Percentiles rank a stretch among this genome's conserved stretches.
Evolutionary conservation across 305 asterid species (phyloP).

Genomic region (Fraxinus dipetala): DNA sequence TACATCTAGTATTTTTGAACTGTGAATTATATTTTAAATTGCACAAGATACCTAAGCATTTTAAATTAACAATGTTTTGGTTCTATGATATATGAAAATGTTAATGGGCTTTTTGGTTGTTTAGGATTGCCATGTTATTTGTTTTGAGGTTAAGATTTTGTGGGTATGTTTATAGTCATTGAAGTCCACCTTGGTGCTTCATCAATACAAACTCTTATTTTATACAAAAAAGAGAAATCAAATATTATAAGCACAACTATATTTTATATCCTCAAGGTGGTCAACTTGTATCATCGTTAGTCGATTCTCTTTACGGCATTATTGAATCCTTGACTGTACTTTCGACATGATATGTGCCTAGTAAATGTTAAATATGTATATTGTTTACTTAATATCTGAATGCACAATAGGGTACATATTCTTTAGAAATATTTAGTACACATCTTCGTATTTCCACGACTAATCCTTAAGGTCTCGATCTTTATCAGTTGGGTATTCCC

Average conservation of each 20-base stretch:
- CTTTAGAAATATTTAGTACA: not conserved
- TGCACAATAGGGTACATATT: not conserved
- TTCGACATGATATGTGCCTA: not conserved
- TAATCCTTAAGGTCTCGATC: not conserved
- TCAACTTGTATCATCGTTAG: not conserved
- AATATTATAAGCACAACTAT: too few relatives aligned
- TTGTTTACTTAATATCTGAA: not conserved
- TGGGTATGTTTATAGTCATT: too few relatives aligned
- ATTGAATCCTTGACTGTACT: not conserved
- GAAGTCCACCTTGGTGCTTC: not conserved
- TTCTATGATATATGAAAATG: too few relatives aligned
- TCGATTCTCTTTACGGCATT: not conserved
- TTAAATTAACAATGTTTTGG: not conserved
- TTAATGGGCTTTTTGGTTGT: not conserved
- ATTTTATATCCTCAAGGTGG: not conserved
- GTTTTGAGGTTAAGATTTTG: too few relatives aligned
- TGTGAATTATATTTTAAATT: not conserved
- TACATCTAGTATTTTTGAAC: not conserved
- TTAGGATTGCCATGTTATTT: not conserved
- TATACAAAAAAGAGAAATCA: not conserved
- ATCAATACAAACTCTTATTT: not conserved
- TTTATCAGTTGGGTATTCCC: conserved; percentile 75
- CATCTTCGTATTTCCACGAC: not conserved
- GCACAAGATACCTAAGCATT: too few relatives aligned
- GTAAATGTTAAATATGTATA: too few relatives aligned